Evolutionary conservation across 2,329 filamentous ascomycete species (phyloP).

Genomic region (Cryphonectria nitschkei): DNA sequence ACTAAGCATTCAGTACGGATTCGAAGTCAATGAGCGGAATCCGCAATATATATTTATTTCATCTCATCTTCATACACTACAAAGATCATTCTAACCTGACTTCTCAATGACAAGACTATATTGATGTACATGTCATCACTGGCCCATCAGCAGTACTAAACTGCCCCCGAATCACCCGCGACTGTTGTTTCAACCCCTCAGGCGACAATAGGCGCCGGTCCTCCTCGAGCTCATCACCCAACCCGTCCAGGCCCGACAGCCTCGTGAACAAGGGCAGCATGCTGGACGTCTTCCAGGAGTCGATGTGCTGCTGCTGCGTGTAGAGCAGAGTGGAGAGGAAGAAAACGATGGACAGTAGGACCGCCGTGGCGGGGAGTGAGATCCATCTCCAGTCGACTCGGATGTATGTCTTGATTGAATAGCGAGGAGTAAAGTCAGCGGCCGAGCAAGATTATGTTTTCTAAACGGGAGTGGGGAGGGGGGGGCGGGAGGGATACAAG

Average conservation of each 20-base stretch:
- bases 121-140: background rate
- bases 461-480: too few species aligned
- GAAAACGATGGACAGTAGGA: background rate
- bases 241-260: background rate
- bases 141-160: background rate
- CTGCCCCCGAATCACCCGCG: background rate
- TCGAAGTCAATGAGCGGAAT: too few species aligned
- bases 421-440: background rate
- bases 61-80: background rate
- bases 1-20: too few species aligned
- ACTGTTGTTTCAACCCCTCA: background rate
- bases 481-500: background rate
- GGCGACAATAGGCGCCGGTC: background rate
- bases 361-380: background rate
- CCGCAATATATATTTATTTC: background rate
- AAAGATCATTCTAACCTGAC: background rate
- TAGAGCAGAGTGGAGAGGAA: constrained; percentile 3
- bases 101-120: background rate
- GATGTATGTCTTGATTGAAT: background rate
- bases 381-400: constrained; percentile 1
- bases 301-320: background rate
- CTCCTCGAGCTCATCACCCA: background rate
- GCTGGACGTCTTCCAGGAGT: background rate
- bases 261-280: background rate
- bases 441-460: background rate